Percentiles rank a stretch among this genome's conserved stretches.
Evolutionary conservation across 805 yeast genomes (phyloP).

Genomic region (Ogataea zsoltii): DNA sequence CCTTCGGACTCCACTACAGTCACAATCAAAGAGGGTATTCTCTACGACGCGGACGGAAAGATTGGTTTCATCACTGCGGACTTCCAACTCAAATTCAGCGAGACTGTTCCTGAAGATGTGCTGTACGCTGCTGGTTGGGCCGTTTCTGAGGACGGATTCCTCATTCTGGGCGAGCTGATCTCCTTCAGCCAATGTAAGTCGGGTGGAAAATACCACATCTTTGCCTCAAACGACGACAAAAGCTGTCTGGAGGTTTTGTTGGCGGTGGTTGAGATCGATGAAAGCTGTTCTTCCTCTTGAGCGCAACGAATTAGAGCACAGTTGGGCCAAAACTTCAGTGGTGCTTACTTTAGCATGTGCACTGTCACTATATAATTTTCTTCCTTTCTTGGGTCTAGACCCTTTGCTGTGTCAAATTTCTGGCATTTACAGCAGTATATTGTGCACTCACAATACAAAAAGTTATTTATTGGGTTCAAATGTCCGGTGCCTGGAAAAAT

Average conservation of each 20-base stretch:
- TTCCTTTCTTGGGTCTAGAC: neutral
- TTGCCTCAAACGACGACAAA: neutral
- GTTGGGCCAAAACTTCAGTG: too few relatives aligned
- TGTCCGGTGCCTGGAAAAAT: too few relatives aligned
- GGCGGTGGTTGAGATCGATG: neutral
- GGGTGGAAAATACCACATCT: neutral
- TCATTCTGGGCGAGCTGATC: neutral
- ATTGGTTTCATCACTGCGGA: constrained; percentile 2
- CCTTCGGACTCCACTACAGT: neutral
- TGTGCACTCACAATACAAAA: neutral
- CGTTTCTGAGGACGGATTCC: neutral
- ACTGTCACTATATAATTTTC: neutral
- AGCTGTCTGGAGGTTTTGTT: constrained; percentile 1
- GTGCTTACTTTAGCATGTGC: neutral
- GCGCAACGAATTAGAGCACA: too few relatives aligned
- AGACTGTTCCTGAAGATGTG: constrained; percentile 1
- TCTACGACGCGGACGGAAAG: constrained; percentile 2
- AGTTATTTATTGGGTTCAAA: neutral
- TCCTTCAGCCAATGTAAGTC: neutral
- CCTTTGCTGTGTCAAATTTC: neutral
- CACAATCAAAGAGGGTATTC: neutral
- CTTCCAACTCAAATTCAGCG: neutral
- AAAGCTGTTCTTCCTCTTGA: neutral
- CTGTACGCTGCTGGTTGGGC: constrained; percentile 2
- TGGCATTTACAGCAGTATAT: neutral